Percentiles rank a stretch among this genome's conserved stretches.
These are phyloP conservation scores for Suillus decipiens DNA, from an alignment of 768 basidiomycete species.

Conservation along the genomic window DNA sequence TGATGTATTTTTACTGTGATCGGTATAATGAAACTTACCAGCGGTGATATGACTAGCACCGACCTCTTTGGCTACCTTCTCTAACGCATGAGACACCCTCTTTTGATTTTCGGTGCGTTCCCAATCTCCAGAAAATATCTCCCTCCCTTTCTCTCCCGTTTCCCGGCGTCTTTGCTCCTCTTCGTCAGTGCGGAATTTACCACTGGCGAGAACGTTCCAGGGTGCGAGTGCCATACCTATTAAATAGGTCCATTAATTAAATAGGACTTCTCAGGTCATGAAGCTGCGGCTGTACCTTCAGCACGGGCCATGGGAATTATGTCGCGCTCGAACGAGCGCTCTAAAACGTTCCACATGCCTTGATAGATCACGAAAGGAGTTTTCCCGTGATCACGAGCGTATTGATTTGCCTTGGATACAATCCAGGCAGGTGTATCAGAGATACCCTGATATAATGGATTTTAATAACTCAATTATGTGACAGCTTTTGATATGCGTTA, in stretches of 20 bases:
- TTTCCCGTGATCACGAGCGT: constrained; percentile 42
- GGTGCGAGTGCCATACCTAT: constrained; percentile 38
- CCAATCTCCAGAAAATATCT: constrained; percentile 37
- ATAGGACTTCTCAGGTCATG: not conserved
- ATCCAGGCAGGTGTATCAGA: constrained; percentile 42
- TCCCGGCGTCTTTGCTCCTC: constrained; percentile 32
- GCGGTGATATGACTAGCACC: constrained; percentile 49
- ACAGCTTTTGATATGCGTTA: constrained; percentile 4
- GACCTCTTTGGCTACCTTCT: constrained; percentile 51
- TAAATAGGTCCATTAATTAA: not conserved
- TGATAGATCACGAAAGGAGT: constrained; percentile 49
- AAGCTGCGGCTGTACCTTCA: constrained; percentile 18
- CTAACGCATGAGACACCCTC: constrained; percentile 44
- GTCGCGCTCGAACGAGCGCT: constrained; percentile 46
- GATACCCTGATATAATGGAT: constrained; percentile 20
- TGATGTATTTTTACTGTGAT: not conserved
- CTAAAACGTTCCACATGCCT: constrained; percentile 35
- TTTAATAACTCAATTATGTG: not conserved
- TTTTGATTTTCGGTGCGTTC: constrained; percentile 47
- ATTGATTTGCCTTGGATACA: constrained; percentile 43
- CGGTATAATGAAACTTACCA: not conserved
- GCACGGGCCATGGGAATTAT: constrained; percentile 39
- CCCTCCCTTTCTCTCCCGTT: constrained; percentile 31
- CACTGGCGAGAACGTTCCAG: constrained; percentile 37
- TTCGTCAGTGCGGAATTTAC: constrained; percentile 33